A percentile compares a stretch with the other conserved stretches of the same genome.
These are phyloP conservation scores for Quercus parvula DNA, from an alignment of 306 rosid species.

Conservation along the genomic window DNA sequence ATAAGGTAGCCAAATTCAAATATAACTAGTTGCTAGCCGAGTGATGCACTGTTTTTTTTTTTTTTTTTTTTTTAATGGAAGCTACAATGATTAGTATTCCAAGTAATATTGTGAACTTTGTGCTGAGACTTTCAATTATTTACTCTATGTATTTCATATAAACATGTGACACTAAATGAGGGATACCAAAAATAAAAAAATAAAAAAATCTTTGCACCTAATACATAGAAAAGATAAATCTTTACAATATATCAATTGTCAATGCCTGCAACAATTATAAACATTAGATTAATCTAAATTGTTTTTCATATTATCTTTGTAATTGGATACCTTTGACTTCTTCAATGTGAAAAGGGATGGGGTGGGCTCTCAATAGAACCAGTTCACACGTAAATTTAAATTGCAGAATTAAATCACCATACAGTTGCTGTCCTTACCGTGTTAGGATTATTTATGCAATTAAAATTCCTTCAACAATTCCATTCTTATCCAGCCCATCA, in stretches of 20 bases:
- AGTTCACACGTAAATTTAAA: conserved; percentile 7
- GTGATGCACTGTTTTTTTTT: no score
- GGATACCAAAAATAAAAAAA: not conserved
- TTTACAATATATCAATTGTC: not conserved
- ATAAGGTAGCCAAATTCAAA: no score
- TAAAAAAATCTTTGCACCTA: not conserved
- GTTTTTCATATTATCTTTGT: conserved; percentile 9
- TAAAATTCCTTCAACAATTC: conserved; percentile 52
- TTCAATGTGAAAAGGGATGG: conserved; percentile 76
- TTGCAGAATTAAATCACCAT: conserved; percentile 4
- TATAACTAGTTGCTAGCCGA: no score
- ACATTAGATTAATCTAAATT: not conserved
- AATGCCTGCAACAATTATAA: not conserved
- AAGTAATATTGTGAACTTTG: no score
- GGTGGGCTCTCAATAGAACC: conserved; percentile 54
- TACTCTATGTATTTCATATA: no score
- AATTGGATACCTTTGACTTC: conserved; percentile 70
- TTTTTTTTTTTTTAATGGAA: no score
- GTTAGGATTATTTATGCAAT: conserved; percentile 77
- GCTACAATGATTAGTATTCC: no score
- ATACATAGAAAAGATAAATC: not conserved
- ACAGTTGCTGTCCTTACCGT: conserved; percentile 18
- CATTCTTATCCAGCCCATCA: conserved; percentile 83
- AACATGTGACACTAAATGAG: not conserved
- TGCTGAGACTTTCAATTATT: no score